phyloP scores from a whole-genome alignment of 208 protist genomes.

The Acanthamoeba pearcei region DNA sequence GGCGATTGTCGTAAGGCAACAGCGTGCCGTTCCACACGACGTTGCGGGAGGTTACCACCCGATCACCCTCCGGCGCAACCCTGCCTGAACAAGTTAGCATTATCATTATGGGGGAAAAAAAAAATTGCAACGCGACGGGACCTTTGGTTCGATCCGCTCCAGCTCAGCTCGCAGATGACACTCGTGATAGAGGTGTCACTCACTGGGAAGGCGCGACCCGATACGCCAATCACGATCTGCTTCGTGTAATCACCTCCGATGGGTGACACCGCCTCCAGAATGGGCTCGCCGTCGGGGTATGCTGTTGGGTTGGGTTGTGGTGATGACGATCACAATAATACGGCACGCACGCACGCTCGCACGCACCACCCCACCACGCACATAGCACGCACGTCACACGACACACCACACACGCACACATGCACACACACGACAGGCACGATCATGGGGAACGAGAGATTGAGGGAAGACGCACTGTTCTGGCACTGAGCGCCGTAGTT shows the following conservation, averaged over 20 bases:
- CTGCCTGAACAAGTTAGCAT: not conserved
- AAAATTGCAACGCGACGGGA: not conserved
- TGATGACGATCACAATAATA: not conserved
- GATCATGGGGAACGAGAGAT: not conserved
- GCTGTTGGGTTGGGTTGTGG: not conserved
- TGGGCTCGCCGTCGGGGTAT: slow-evolving; percentile 24
- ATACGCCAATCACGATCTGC: slow-evolving; percentile 5
- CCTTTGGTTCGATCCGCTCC: not conserved
- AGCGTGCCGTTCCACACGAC: not conserved
- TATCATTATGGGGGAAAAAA: not conserved
- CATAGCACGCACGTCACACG: too few relatives aligned
- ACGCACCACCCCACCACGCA: too few relatives aligned
- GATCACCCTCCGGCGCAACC: not conserved
- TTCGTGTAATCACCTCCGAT: slow-evolving; percentile 62
- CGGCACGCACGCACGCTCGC: too few relatives aligned
- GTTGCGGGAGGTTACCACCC: not conserved
- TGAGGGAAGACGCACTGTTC: not conserved
- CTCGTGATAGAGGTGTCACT: not conserved
- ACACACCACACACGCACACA: too few relatives aligned
- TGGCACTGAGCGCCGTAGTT: slow-evolving; percentile 1
- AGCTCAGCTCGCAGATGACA: slow-evolving; percentile 3
- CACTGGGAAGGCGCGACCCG: not conserved
- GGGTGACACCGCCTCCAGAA: not conserved
- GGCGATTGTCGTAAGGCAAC: not conserved
- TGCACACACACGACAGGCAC: not conserved